These are phyloP conservation scores for Aegilops sharonensis DNA, from an alignment of 176 grass and related monocot genomes.

Conservation along the genomic window DNA sequence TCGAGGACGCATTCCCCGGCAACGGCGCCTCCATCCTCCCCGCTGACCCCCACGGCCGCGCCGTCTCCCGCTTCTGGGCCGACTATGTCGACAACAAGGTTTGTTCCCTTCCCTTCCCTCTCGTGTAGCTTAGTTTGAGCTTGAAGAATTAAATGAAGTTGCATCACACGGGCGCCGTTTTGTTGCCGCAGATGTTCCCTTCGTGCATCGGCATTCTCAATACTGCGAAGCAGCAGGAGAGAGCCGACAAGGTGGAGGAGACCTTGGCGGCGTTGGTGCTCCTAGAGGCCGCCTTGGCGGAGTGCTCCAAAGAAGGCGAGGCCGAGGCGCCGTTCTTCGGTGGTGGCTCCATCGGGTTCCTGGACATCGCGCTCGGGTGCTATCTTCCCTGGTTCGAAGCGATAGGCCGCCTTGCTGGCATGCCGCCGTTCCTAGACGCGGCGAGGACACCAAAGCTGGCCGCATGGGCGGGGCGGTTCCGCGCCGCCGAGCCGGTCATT, in stretches of 20 bases:
- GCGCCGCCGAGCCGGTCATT: too few relatives aligned
- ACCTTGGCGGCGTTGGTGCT: neutral
- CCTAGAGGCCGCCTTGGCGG: neutral
- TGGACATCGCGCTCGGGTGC: slow-evolving; percentile 33
- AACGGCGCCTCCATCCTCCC: slow-evolving; percentile 10
- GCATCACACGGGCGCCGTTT: too few relatives aligned
- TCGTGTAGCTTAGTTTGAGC: too few relatives aligned
- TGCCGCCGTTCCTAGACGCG: neutral
- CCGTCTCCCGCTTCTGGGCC: slow-evolving; percentile 10
- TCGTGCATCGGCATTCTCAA: neutral
- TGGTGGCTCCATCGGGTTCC: slow-evolving; percentile 10
- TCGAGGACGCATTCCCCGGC: slow-evolving; percentile 18
- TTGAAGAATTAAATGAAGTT: too few relatives aligned
- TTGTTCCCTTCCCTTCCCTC: too few relatives aligned
- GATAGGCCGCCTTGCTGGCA: neutral
- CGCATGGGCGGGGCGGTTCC: too few relatives aligned
- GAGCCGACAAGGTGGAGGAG: neutral
- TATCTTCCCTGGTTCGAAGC: slow-evolving; percentile 29
- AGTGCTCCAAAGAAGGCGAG: neutral
- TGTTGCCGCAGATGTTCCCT: neutral
- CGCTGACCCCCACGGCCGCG: neutral
- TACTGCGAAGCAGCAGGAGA: neutral
- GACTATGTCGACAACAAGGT: slow-evolving; percentile 30
- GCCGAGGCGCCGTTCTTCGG: slow-evolving; percentile 14
- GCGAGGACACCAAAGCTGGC: too few relatives aligned